phyloP scores from a whole-genome alignment of 495 filamentous ascomycete genomes.

The Daldinia concentrica region DNA sequence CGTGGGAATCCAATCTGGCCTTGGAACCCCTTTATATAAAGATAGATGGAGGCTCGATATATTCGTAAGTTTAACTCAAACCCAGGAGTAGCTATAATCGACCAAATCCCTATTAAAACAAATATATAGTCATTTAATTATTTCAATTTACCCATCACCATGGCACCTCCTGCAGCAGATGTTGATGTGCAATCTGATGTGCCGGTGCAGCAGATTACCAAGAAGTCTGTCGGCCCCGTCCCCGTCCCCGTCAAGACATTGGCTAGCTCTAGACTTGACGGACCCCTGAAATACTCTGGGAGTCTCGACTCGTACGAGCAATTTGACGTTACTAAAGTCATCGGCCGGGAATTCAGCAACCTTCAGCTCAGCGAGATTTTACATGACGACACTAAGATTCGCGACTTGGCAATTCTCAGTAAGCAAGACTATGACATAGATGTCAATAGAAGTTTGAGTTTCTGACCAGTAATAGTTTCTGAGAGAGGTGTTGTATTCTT shows the following conservation, averaged over 20 bases:
- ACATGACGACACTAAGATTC: conserved; percentile 72
- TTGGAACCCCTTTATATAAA: conserved; percentile 20
- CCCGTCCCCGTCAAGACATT: conserved; percentile 75
- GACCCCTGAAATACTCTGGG: conserved; percentile 79
- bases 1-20: conserved; percentile 12
- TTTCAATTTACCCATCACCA: conserved; percentile 4
- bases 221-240: conserved; percentile 57
- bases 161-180: conserved; percentile 46
- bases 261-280: conserved; percentile 80
- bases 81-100: background rate
- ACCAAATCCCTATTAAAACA: background rate
- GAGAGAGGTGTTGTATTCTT: conserved; percentile 80
- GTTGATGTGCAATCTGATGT: conserved; percentile 42
- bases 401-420: conserved; percentile 75
- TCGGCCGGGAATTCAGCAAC: conserved; percentile 71
- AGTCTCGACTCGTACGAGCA: conserved; percentile 66
- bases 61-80: background rate
- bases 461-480: conserved; percentile 64
- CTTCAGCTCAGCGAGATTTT: conserved; percentile 70
- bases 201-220: conserved; percentile 56
- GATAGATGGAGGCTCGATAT: conserved; percentile 1
- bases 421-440: conserved; percentile 17
- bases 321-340: conserved; percentile 72
- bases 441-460: background rate
- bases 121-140: background rate